These are phyloP conservation scores for Dichotomopilus funicola DNA, from an alignment of 2,329 filamentous ascomycete species.

Conservation along the genomic window DNA sequence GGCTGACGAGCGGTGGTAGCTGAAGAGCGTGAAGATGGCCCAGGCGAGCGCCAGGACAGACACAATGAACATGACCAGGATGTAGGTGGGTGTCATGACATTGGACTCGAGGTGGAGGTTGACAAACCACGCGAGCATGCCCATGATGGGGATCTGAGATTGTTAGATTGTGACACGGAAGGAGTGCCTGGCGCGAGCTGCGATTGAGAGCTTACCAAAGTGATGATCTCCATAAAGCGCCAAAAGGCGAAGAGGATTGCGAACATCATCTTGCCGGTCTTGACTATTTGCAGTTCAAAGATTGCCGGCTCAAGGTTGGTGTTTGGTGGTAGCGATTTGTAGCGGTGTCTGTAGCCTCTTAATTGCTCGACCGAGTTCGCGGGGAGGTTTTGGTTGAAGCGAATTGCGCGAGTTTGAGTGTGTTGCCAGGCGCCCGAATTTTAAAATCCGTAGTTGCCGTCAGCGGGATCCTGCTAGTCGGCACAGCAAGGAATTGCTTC, in stretches of 20 bases:
- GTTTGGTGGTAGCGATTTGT: no score
- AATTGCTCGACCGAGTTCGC: no score
- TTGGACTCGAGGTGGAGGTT: constrained; percentile 52
- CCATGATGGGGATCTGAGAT: constrained; percentile 54
- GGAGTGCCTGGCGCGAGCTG: neutral
- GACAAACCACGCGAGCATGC: constrained; percentile 63
- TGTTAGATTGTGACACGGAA: neutral
- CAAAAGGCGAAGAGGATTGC: constrained; percentile 57
- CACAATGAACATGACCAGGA: constrained; percentile 63
- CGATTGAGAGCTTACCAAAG: constrained; percentile 42
- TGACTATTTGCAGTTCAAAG: neutral
- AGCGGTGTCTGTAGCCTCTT: no score
- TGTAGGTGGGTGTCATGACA: constrained; percentile 52
- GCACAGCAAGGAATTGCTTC: neutral
- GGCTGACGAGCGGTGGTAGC: constrained; percentile 54
- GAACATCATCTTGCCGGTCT: constrained; percentile 49
- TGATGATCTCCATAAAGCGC: constrained; percentile 56
- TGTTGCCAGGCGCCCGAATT: no score
- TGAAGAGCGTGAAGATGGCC: constrained; percentile 59
- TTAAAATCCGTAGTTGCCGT: no score
- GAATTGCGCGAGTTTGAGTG: no score
- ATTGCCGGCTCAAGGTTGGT: no score
- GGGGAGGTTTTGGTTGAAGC: no score
- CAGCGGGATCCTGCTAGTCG: neutral
- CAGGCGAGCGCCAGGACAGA: constrained; percentile 57